Evolutionary conservation across 768 basidiomycete genomes (phyloP), one percentile per base, ranked within the genome.

Genomic region (Mycena alexandri): DNA sequence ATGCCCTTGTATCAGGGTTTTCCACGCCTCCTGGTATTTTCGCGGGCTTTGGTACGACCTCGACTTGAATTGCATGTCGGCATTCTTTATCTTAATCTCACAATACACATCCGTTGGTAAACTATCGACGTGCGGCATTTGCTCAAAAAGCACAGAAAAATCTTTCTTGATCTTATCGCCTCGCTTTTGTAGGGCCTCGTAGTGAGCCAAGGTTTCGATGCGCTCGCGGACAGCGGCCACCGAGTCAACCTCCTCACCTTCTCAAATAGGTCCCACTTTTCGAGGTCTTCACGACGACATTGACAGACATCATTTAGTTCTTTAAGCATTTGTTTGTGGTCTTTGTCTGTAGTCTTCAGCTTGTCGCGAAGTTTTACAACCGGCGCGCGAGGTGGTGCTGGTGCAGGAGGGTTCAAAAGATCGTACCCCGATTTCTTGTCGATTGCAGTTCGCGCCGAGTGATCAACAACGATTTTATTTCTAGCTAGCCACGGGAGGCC

Each of bases 81-180:
- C 52, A 17, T 54, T 19, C 21, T 54, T 38, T 14, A 54, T 12
- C 16, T 54, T 54, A 3, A 54, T 54, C 29, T 54, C 52, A 17
- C 52, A 54, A 3, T 21, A n/a, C 1, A 54, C 52, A 17, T 54
- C 52, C 5, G 52, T 54, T 11, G 34, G 17, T 38, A 36, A 12
- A 36, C 12, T 12, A 12, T 36, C 34, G 34, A 36, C 34, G 34
- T 79, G 77, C 0, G 73, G 75, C 1, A 79, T 74, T 0, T 42
- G 7, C 16, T 57, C 42, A 17, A 57, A 57, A 1, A 57, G 16
- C 41, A 21, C 10, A 16, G 42, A 21, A 17, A 42, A 57, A 0
- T 57, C 56, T 1, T 11, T 10, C 6, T 17, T 13, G 1, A 61
- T 16, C 12, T 50, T 34, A 11, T 61, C 41, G 4, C 34, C 34